phyloP scores from a whole-genome alignment of 1,284 basidiomycete species.

The Salmacisia buchloeana region DNA sequence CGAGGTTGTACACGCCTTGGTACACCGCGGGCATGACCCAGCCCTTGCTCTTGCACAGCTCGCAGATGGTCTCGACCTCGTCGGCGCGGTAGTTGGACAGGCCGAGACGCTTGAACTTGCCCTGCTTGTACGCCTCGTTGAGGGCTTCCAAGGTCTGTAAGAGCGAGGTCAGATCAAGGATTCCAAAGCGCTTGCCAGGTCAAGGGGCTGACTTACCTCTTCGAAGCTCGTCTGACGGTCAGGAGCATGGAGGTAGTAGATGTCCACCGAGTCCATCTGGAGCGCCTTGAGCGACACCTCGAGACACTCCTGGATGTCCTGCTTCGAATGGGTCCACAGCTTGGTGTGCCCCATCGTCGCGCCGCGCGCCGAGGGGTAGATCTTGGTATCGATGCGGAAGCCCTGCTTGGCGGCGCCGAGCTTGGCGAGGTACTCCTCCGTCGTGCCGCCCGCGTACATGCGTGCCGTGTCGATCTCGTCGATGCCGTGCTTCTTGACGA shows the following conservation, averaged over 20 bases:
- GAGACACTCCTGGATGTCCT: constrained; percentile 45
- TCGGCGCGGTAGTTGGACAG: constrained; percentile 58
- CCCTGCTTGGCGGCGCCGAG: constrained; percentile 20
- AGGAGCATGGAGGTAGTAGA: constrained; percentile 60
- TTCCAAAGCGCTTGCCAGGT: not conserved
- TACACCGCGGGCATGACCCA: constrained; percentile 65
- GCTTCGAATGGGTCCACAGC: constrained; percentile 47
- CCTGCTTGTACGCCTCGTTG: constrained; percentile 57
- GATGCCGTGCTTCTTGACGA: constrained; percentile 61
- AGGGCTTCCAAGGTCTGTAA: constrained; percentile 55
- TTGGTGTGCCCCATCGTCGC: constrained; percentile 15
- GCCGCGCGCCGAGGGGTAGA: constrained; percentile 48
- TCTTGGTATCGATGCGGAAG: constrained; percentile 37
- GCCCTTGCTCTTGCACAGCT: constrained; percentile 58
- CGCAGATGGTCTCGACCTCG: constrained; percentile 65
- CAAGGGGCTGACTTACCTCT: constrained; percentile 21
- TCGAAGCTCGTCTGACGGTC: constrained; percentile 57
- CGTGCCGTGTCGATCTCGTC: constrained; percentile 59
- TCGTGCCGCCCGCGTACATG: constrained; percentile 51
- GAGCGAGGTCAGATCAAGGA: not conserved
- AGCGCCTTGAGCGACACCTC: constrained; percentile 49
- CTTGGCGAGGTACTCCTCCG: constrained; percentile 26
- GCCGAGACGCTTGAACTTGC: constrained; percentile 57
- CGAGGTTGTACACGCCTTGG: constrained; percentile 56
- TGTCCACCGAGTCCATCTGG: constrained; percentile 52